These are phyloP conservation scores for Fusarium sp. DNA, from an alignment of 2,329 filamentous ascomycete genomes.

Conservation along the genomic window DNA sequence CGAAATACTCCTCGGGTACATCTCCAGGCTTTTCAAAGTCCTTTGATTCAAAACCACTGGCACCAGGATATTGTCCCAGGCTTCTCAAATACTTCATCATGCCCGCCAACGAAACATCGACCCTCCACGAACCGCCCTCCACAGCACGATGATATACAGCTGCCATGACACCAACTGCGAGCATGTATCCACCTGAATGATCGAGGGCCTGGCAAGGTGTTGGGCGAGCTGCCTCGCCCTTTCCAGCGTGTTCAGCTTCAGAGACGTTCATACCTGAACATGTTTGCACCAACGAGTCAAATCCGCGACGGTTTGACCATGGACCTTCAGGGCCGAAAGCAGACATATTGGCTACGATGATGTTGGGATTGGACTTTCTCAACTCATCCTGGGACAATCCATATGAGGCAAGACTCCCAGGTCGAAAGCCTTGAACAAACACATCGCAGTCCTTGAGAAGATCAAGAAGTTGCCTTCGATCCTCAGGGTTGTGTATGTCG, in stretches of 20 bases:
- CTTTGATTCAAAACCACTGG: slow-evolving; percentile 52
- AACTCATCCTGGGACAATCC: slow-evolving; percentile 52
- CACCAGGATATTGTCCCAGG: slow-evolving; percentile 59
- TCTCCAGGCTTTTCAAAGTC: slow-evolving; percentile 44
- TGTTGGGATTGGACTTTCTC: slow-evolving; percentile 49
- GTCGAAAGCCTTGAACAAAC: slow-evolving; percentile 71
- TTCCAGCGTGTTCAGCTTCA: slow-evolving; percentile 58
- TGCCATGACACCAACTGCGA: slow-evolving; percentile 62
- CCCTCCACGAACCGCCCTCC: slow-evolving; percentile 58
- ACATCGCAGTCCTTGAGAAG: slow-evolving; percentile 70
- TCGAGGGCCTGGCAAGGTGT: slow-evolving; percentile 66
- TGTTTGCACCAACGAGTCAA: slow-evolving; percentile 63
- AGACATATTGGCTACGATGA: slow-evolving; percentile 62
- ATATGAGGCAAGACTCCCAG: slow-evolving; percentile 58
- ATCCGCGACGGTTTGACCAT: slow-evolving; percentile 56
- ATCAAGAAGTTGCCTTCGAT: slow-evolving; percentile 61
- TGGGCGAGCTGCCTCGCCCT: slow-evolving; percentile 51
- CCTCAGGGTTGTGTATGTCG: slow-evolving; percentile 62
- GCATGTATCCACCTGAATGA: slow-evolving; percentile 63
- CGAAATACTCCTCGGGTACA: slow-evolving; percentile 51
- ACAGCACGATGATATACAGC: slow-evolving; percentile 58
- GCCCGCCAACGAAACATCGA: slow-evolving; percentile 65
- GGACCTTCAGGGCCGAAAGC: slow-evolving; percentile 60
- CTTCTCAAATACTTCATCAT: slow-evolving; percentile 65
- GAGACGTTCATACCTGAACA: slow-evolving; percentile 65